Percentiles rank a stretch among this genome's conserved stretches.
These are phyloP conservation scores for Starmerella davenportii DNA, from an alignment of 805 yeast species.

Conservation along the genomic window DNA sequence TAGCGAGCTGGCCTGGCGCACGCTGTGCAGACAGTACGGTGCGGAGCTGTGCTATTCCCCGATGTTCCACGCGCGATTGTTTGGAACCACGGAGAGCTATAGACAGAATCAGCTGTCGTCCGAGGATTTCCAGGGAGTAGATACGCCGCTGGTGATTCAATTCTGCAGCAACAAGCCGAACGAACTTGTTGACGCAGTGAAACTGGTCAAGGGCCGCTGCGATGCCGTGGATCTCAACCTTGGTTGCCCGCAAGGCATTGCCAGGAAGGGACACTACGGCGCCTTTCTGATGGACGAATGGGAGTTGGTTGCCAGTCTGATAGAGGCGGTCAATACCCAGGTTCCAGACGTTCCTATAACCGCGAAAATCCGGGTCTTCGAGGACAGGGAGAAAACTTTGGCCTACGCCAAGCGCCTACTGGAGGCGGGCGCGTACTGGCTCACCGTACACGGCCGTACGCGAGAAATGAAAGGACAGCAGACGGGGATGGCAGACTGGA, in stretches of 20 bases:
- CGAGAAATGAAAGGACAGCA: constrained; percentile 95
- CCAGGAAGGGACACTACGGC: constrained; percentile 86
- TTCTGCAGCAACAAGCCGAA: constrained; percentile 95
- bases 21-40: constrained; percentile 69
- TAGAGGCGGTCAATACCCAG: constrained; percentile 54
- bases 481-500: constrained; percentile 94
- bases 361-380: constrained; percentile 82
- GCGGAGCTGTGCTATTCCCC: constrained; percentile 93
- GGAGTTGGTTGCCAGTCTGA: constrained; percentile 58
- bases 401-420: constrained; percentile 79
- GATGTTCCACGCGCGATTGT: constrained; percentile 84
- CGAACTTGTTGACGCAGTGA: constrained; percentile 62
- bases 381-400: constrained; percentile 64
- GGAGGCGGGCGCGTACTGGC: constrained; percentile 84
- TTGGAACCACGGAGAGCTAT: constrained; percentile 70
- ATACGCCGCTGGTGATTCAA: constrained; percentile 81
- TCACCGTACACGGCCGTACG: constrained; percentile 89
- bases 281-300: constrained; percentile 95
- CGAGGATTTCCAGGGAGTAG: constrained; percentile 54
- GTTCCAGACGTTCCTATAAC: constrained; percentile 68
- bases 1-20: constrained; percentile 88
- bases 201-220: constrained; percentile 58
- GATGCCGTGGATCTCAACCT: constrained; percentile 91
- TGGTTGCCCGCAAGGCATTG: constrained; percentile 98
- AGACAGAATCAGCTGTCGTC: constrained; percentile 47